Percentiles rank a stretch among this genome's conserved stretches.
phyloP scores from a whole-genome alignment of 2,329 filamentous ascomycete species.

The Cercospora sesami region DNA sequence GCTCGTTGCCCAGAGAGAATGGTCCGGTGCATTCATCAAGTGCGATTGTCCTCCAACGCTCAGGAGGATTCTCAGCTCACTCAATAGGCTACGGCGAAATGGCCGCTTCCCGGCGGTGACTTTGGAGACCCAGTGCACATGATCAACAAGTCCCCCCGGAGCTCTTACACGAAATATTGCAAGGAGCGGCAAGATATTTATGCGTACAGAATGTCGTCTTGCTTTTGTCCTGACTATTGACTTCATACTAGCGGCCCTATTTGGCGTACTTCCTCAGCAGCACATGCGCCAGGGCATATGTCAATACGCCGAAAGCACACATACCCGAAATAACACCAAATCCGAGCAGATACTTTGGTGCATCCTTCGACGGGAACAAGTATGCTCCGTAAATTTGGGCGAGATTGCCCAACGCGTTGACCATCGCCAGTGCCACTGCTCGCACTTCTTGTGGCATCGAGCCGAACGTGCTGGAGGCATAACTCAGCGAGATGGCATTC shows the following conservation, averaged over 20 bases:
- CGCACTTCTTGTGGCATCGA: conserved; percentile 43
- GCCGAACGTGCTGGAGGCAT: conserved; percentile 55
- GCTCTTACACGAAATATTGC: too few relatives aligned
- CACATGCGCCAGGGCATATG: conserved; percentile 28
- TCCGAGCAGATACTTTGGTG: conserved; percentile 38
- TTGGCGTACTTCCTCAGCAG: conserved; percentile 21
- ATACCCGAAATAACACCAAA: conserved; percentile 52
- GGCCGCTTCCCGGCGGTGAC: too few relatives aligned
- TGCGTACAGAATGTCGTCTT: too few relatives aligned
- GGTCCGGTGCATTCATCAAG: too few relatives aligned
- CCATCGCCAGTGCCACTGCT: conserved; percentile 34
- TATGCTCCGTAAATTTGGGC: conserved; percentile 44
- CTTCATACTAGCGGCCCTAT: neutral
- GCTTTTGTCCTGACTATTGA: too few relatives aligned
- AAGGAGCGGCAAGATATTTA: neutral
- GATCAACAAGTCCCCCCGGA: too few relatives aligned
- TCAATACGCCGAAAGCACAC: conserved; percentile 29
- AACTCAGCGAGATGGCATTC: conserved; percentile 55
- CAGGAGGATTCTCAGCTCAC: too few relatives aligned
- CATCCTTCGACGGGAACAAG: conserved; percentile 36
- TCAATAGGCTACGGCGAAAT: too few relatives aligned
- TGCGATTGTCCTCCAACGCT: too few relatives aligned
- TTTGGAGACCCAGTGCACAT: too few relatives aligned
- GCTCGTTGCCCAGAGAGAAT: too few relatives aligned
- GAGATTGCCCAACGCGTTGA: conserved; percentile 38